Evolutionary conservation across 805 yeast genomes (phyloP).

Genomic region (Clavispora carvajalis): DNA sequence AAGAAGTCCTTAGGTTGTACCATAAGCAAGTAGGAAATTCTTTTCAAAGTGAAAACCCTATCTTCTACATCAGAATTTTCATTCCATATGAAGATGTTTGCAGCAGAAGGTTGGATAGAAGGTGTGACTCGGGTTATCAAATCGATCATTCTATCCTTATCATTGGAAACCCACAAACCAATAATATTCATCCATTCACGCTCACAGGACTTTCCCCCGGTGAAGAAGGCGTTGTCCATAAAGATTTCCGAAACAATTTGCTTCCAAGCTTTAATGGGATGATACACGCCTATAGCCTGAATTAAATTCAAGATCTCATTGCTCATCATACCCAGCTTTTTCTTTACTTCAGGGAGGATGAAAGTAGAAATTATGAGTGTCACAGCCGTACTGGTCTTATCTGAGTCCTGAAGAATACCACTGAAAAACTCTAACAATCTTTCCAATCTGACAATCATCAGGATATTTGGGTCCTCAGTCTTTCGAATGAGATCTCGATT

Average conservation of each 20-base stretch:
- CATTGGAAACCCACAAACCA: slow-evolving; percentile 57
- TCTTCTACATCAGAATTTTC: slow-evolving; percentile 55
- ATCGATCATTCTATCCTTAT: slow-evolving; percentile 56
- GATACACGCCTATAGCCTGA: slow-evolving; percentile 27
- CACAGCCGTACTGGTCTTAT: slow-evolving; percentile 48
- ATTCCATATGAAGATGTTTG: slow-evolving; percentile 69
- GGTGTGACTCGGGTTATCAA: slow-evolving; percentile 34
- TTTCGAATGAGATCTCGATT: slow-evolving; percentile 9
- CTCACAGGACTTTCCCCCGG: slow-evolving; percentile 9
- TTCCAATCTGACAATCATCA: slow-evolving; percentile 6
- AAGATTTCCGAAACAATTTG: slow-evolving; percentile 57
- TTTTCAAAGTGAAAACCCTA: slow-evolving; percentile 49
- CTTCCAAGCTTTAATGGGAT: slow-evolving; percentile 56
- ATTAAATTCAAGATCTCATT: slow-evolving; percentile 42
- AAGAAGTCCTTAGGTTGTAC: slow-evolving; percentile 57
- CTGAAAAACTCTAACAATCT: slow-evolving; percentile 34
- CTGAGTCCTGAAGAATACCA: slow-evolving; percentile 50
- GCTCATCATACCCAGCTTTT: slow-evolving; percentile 35
- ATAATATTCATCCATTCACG: slow-evolving; percentile 54
- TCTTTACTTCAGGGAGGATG: slow-evolving; percentile 48
- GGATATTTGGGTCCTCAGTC: slow-evolving; percentile 7
- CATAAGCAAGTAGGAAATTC: slow-evolving; percentile 60
- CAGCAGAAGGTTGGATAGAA: slow-evolving; percentile 40
- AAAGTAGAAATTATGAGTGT: slow-evolving; percentile 50
- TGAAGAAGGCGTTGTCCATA: slow-evolving; percentile 55